Percentiles rank a stretch among this genome's conserved stretches.
These are phyloP conservation scores for Litchi chinensis DNA, from an alignment of 345 rosid species.

Conservation along the genomic window DNA sequence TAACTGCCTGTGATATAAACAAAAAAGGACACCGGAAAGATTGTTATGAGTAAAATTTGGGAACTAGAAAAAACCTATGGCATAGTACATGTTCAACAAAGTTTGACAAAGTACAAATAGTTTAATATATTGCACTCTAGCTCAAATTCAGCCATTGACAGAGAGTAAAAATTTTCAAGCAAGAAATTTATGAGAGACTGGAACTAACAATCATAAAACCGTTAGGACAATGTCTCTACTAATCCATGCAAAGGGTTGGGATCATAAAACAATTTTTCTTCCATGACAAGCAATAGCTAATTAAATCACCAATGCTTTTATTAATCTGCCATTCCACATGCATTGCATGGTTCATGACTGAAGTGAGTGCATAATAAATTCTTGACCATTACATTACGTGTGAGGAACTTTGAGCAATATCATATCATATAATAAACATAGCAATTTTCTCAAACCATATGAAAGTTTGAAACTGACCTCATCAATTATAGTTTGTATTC, in stretches of 20 bases:
- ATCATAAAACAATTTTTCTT: background rate
- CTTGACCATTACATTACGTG: conserved; percentile 1
- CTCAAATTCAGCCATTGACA: background rate
- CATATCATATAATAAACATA: background rate
- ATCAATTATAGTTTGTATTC: conserved; percentile 53
- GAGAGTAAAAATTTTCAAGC: background rate
- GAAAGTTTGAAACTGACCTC: conserved; percentile 50
- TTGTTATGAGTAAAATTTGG: background rate
- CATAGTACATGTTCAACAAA: background rate
- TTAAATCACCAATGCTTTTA: background rate
- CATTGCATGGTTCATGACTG: background rate
- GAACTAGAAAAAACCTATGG: background rate
- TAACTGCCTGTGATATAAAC: conserved; percentile 55
- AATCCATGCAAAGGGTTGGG: background rate
- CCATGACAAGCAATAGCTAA: background rate
- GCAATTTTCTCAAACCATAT: conserved; percentile 4
- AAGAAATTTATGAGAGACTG: background rate
- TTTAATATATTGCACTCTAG: background rate
- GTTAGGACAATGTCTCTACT: background rate
- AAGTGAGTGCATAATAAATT: background rate
- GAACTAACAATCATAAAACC: background rate
- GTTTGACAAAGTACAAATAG: background rate
- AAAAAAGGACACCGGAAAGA: background rate
- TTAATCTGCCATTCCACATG: background rate
- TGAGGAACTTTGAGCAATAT: conserved; percentile 1